Evolutionary conservation across 495 filamentous ascomycete species (phyloP).

Genomic region (Neurospora sp.): DNA sequence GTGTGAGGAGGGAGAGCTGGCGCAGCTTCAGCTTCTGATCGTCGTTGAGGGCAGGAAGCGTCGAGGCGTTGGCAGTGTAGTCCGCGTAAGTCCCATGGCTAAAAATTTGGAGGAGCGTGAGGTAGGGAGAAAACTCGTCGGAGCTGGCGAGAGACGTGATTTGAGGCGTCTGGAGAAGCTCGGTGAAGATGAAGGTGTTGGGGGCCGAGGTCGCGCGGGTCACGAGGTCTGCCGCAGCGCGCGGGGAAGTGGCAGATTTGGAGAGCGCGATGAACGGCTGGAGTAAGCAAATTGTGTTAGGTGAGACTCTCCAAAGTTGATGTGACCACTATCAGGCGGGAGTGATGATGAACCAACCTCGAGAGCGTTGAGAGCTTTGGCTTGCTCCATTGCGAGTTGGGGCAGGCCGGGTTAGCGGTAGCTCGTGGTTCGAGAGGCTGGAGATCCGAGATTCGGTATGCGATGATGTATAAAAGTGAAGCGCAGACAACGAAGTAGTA

Average conservation of each 20-base stretch:
- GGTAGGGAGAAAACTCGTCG: conserved; percentile 36
- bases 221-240: conserved; percentile 77
- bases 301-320: not conserved
- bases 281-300: conserved; percentile 2
- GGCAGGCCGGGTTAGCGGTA: not conserved
- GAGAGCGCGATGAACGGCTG: conserved; percentile 82
- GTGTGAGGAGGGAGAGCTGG: conserved; percentile 76
- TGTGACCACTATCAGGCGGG: not conserved
- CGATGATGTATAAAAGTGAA: not conserved
- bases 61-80: conserved; percentile 41
- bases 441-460: not conserved
- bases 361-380: conserved; percentile 75
- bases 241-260: conserved; percentile 72
- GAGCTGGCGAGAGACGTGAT: conserved; percentile 59
- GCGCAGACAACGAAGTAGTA: not conserved
- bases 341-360: conserved; percentile 28
- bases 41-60: conserved; percentile 61
- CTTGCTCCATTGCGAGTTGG: conserved; percentile 60
- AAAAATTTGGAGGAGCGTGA: conserved; percentile 80
- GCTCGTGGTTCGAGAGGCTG: not conserved
- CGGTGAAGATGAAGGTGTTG: conserved; percentile 89
- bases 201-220: conserved; percentile 76
- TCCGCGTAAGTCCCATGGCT: conserved; percentile 80
- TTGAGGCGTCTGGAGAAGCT: conserved; percentile 74
- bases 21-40: conserved; percentile 78